Evolutionary conservation across 331 rosid species (phyloP).

Genomic region (Arachis monticola): DNA sequence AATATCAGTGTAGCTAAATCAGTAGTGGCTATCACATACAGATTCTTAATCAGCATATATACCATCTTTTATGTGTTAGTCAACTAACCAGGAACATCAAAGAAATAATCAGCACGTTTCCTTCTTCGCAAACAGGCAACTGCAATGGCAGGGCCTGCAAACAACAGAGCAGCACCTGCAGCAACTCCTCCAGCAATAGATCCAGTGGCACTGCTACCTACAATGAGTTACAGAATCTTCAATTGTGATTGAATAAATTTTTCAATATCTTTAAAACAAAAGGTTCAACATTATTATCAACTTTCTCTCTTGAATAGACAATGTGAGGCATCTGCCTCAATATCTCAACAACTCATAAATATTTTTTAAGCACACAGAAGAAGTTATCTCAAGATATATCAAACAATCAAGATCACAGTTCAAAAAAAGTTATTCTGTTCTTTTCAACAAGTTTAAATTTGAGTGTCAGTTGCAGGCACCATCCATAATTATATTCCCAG

Average conservation of each 20-base stretch:
- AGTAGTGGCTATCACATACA: constrained; percentile 19
- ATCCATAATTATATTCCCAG: constrained; percentile 7
- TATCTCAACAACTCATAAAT: not conserved
- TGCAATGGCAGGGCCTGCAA: constrained; percentile 83
- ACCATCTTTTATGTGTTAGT: constrained; percentile 5
- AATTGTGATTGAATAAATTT: constrained; percentile 5
- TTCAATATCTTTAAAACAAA: not conserved
- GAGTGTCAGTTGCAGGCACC: not conserved
- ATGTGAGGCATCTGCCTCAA: constrained; percentile 1
- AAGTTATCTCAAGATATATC: constrained; percentile 15
- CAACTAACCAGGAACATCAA: constrained; percentile 80
- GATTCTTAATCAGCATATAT: constrained; percentile 13
- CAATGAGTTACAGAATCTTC: constrained; percentile 4
- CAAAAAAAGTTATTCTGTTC: constrained; percentile 3
- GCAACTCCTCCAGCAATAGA: constrained; percentile 93
- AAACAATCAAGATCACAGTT: not conserved
- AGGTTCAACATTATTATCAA: constrained; percentile 23
- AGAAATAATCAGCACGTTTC: constrained; percentile 65
- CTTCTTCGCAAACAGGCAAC: constrained; percentile 65
- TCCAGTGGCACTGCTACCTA: constrained; percentile 64
- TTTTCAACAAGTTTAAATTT: not conserved
- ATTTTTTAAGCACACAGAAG: not conserved
- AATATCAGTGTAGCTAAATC: constrained; percentile 31
- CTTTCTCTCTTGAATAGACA: constrained; percentile 11
- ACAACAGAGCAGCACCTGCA: constrained; percentile 79